These are phyloP conservation scores for Globisporangium spiculum DNA, from an alignment of 352 stramenopile genomes.

Conservation along the genomic window DNA sequence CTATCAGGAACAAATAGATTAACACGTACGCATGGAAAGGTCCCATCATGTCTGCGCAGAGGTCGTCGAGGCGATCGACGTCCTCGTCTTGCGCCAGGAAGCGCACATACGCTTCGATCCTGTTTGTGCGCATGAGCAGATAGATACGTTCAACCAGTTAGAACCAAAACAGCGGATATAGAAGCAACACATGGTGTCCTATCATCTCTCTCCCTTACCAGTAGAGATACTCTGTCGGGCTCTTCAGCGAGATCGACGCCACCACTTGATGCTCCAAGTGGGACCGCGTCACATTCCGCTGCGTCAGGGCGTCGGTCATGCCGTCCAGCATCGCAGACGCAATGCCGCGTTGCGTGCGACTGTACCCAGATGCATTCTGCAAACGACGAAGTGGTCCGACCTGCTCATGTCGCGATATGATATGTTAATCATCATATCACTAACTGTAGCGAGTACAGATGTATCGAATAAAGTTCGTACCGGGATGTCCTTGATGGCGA, in stretches of 20 bases:
- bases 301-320: conserved; percentile 67
- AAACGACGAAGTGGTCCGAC: conserved; percentile 72
- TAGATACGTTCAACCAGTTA: not conserved
- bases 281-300: conserved; percentile 78
- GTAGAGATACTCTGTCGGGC: conserved; percentile 73
- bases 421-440: no score
- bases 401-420: conserved; percentile 6
- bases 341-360: conserved; percentile 58
- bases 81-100: conserved; percentile 84
- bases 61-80: conserved; percentile 63
- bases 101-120: conserved; percentile 77
- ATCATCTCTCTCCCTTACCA: conserved; percentile 38
- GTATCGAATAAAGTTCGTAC: conserved; percentile 25
- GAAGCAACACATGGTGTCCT: not conserved
- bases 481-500: conserved; percentile 59
- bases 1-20: not conserved
- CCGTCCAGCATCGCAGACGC: conserved; percentile 68
- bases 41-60: conserved; percentile 78
- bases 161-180: not conserved
- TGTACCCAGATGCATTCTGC: conserved; percentile 80
- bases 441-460: no score
- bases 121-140: conserved; percentile 18
- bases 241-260: conserved; percentile 59
- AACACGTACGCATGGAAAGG: conserved; percentile 56
- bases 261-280: conserved; percentile 85